Conservation (phyloP, 768 basidiomycete species). For the Gloeopeniophorella convolvens region DNA sequence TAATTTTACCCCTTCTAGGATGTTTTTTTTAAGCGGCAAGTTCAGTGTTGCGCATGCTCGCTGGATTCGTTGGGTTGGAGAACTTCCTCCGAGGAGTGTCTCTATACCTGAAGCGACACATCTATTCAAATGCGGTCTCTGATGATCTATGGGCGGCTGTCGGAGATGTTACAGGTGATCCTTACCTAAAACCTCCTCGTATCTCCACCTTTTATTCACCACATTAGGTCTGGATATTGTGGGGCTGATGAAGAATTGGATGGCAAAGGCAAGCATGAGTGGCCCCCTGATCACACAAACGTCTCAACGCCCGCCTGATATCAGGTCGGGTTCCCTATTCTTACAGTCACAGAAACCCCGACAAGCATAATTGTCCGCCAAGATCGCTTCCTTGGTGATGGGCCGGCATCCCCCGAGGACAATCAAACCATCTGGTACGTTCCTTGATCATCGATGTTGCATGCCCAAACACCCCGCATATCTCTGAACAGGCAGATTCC, state of each 20-base stretch:
- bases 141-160: not conserved
- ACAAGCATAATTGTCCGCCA: not conserved
- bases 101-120: not conserved
- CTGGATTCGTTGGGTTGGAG: too few relatives aligned
- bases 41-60: too few relatives aligned
- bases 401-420: not conserved
- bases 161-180: not conserved
- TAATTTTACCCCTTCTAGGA: too few relatives aligned
- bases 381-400: not conserved
- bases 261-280: not conserved
- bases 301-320: not conserved
- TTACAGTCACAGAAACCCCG: not conserved
- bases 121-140: not conserved
- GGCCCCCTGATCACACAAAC: not conserved
- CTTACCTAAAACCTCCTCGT: not conserved
- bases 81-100: not conserved
- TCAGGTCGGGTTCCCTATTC: not conserved
- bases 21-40: too few relatives aligned
- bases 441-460: not conserved
- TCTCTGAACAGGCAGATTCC: not conserved
- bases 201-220: not conserved
- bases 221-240: not conserved
- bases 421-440: not conserved
- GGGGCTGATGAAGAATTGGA: not conserved
- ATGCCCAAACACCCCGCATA: not conserved